Evolutionary conservation across 805 yeast species (phyloP).

Genomic region (Ogataea degrootiae): DNA sequence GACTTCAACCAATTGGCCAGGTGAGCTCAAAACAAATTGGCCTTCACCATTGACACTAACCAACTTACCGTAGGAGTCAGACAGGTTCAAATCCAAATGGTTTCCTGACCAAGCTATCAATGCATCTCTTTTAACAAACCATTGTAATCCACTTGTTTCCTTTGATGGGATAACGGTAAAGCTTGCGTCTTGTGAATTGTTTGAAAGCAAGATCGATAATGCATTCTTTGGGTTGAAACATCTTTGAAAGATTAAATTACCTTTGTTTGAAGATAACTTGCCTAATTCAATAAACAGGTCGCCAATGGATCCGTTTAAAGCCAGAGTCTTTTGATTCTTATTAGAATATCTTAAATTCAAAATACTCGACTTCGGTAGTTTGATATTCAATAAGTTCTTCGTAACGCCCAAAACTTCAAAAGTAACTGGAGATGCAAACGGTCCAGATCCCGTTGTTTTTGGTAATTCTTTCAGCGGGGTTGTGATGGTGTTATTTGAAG

Average conservation of each 20-base stretch:
- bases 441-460: constrained; percentile 40
- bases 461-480: constrained; percentile 27
- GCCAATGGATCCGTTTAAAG: constrained; percentile 38
- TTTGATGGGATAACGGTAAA: constrained; percentile 32
- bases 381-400: constrained; percentile 36
- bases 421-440: constrained; percentile 39
- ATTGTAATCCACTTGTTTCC: constrained; percentile 17
- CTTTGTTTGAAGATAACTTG: constrained; percentile 11
- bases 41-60: constrained; percentile 34
- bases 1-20: constrained; percentile 36
- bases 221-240: constrained; percentile 28
- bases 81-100: constrained; percentile 20
- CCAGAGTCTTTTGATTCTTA: constrained; percentile 36
- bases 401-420: constrained; percentile 39
- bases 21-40: constrained; percentile 34
- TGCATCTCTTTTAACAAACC: constrained; percentile 35
- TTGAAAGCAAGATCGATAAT: constrained; percentile 32
- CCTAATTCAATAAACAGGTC: constrained; percentile 28
- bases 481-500: constrained; percentile 3
- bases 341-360: constrained; percentile 33
- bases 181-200: constrained; percentile 29
- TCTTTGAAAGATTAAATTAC: constrained; percentile 29
- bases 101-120: constrained; percentile 47
- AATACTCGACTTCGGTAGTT: constrained; percentile 38
- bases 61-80: constrained; percentile 5